Evolutionary conservation across 805 yeast genomes (phyloP).

Genomic region (Starmerella vaccinii): DNA sequence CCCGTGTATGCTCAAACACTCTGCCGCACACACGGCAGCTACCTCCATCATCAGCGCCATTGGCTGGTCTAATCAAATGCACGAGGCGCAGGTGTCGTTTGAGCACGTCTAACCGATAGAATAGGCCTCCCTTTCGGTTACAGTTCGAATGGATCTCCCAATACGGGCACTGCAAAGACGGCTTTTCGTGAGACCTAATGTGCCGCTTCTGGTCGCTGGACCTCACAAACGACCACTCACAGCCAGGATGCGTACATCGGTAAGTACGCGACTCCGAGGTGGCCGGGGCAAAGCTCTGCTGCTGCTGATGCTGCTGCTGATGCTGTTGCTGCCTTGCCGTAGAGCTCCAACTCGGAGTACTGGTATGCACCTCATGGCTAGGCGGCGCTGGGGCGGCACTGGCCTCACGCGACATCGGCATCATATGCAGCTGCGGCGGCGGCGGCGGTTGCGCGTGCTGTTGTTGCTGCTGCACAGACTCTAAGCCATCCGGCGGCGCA

Average conservation of each 20-base stretch:
- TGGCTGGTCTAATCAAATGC: conserved; percentile 45
- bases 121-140: conserved; percentile 67
- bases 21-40: conserved; percentile 57
- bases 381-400: conserved; percentile 7
- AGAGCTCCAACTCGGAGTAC: neutral
- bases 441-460: neutral
- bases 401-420: neutral
- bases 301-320: too few relatives aligned
- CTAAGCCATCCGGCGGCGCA: neutral
- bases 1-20: conserved; percentile 44
- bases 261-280: conserved; percentile 24
- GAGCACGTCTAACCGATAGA: conserved; percentile 61
- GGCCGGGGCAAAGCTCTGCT: neutral
- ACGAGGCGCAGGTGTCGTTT: conserved; percentile 63
- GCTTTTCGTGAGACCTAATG: conserved; percentile 52
- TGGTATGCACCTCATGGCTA: conserved; percentile 20
- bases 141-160: conserved; percentile 61
- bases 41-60: conserved; percentile 44
- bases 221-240: conserved; percentile 63
- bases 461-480: too few relatives aligned
- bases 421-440: neutral
- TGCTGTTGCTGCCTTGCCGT: too few relatives aligned
- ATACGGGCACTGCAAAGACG: conserved; percentile 62
- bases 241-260: conserved; percentile 34
- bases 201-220: conserved; percentile 63